Conservation (phyloP, 208 protist genomes). For the Acanthamoeba royreba region DNA sequence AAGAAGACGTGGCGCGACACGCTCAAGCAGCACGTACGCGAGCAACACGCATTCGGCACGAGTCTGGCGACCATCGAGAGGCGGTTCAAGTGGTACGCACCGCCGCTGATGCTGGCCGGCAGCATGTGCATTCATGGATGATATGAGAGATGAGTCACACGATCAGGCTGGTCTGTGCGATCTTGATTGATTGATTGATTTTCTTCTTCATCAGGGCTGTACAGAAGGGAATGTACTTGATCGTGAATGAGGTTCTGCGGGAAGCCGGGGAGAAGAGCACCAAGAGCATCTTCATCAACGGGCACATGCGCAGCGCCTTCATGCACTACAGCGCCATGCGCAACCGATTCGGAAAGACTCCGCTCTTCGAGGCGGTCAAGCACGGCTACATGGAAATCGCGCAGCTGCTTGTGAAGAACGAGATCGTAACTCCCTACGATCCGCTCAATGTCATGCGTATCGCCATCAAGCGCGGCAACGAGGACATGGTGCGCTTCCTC, state of each 20-base stretch:
- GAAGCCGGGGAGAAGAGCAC: not conserved
- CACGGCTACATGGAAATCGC: not conserved
- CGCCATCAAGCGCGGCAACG: not conserved
- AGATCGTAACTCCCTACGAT: not conserved
- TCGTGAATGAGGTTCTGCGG: not conserved
- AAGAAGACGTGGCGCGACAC: not conserved
- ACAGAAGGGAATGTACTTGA: not conserved
- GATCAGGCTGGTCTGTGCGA: no score
- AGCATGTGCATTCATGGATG: no score
- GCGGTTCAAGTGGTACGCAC: constrained; percentile 1
- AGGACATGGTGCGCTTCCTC: constrained; percentile 16
- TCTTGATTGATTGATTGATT: no score
- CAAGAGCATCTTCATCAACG: not conserved
- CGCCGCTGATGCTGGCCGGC: no score
- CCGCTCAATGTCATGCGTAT: not conserved
- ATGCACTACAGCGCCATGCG: constrained; percentile 14
- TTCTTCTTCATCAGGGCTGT: not conserved
- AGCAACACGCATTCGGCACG: not conserved
- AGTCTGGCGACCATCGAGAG: not conserved
- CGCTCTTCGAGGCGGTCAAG: not conserved
- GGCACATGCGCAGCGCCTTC: not conserved
- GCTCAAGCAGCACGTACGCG: not conserved
- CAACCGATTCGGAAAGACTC: not conserved
- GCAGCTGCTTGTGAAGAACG: not conserved
- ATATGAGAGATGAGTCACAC: no score